Conservation (phyloP, 2,329 filamentous ascomycete genomes). For the Grosmannia huntii region DNA sequence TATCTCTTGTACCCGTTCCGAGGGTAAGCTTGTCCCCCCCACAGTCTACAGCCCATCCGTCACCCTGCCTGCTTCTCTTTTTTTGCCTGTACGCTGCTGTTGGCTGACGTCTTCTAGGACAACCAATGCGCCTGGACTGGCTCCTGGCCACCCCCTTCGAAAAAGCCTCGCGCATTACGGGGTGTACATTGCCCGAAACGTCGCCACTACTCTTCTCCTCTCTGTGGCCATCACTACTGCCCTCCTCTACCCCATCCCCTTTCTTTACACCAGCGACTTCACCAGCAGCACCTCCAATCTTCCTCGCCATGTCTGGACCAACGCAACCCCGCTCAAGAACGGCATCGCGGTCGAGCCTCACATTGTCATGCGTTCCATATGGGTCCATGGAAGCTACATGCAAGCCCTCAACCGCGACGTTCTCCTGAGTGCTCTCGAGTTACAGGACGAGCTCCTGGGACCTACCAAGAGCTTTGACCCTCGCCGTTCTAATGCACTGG, state of each 20-base stretch:
- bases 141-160: constrained; percentile 52
- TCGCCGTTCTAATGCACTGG: constrained; percentile 15
- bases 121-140: constrained; percentile 57
- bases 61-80: constrained; percentile 1
- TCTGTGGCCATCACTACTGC: constrained; percentile 59
- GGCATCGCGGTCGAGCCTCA: constrained; percentile 39
- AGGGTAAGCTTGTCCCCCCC: constrained; percentile 53
- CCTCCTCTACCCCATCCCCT: constrained; percentile 62
- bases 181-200: constrained; percentile 57
- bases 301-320: constrained; percentile 72
- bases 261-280: constrained; percentile 60
- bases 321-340: constrained; percentile 49
- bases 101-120: constrained; percentile 40
- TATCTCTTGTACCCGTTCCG: constrained; percentile 65
- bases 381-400: constrained; percentile 75
- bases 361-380: constrained; percentile 70
- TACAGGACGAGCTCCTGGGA: constrained; percentile 59
- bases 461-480: constrained; percentile 43
- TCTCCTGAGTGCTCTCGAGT: constrained; percentile 50
- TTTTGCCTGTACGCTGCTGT: not conserved
- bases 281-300: constrained; percentile 58
- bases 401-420: constrained; percentile 55
- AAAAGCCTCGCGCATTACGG: constrained; percentile 55
- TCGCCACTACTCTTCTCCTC: constrained; percentile 58
- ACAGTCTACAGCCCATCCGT: no score